These are phyloP conservation scores for Cicer arietinum DNA, from an alignment of 306 rosid species.

Conservation along the genomic window DNA sequence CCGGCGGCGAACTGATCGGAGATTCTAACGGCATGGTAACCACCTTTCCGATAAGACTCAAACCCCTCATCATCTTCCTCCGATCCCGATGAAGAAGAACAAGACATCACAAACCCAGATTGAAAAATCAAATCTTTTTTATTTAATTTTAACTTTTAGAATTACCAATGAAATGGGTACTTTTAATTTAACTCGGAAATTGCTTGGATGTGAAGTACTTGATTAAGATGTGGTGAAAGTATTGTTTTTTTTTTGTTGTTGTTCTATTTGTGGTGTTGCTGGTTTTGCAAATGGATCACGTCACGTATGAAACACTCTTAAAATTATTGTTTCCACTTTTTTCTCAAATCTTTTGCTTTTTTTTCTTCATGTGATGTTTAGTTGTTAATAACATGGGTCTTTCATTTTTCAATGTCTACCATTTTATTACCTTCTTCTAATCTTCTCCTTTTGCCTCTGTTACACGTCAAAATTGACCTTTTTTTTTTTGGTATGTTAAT, in stretches of 20 bases:
- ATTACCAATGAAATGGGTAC: conserved; percentile 14
- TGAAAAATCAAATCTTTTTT: background rate
- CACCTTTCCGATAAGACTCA: conserved; percentile 93
- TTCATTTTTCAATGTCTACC: conserved; percentile 25
- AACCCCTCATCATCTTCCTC: conserved; percentile 95
- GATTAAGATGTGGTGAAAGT: conserved; percentile 9
- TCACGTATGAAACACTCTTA: conserved; percentile 30
- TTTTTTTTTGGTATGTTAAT: no score
- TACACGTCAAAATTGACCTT: no score
- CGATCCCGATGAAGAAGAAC: conserved; percentile 91
- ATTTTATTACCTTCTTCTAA: background rate
- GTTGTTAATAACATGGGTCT: conserved; percentile 44
- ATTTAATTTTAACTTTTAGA: background rate
- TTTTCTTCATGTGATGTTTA: background rate
- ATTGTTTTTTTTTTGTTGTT: background rate
- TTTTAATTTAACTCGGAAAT: conserved; percentile 1
- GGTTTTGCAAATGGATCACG: conserved; percentile 46
- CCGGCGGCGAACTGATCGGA: conserved; percentile 93
- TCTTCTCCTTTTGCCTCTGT: background rate
- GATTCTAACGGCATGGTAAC: conserved; percentile 90
- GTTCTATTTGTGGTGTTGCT: conserved; percentile 41
- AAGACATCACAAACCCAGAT: conserved; percentile 64
- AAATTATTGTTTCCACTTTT: conserved; percentile 58
- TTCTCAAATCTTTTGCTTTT: conserved; percentile 48
- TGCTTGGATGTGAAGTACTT: conserved; percentile 36